Evolutionary conservation across 441 rosid species (phyloP).

Genomic region (Eutrema salsugineum): DNA sequence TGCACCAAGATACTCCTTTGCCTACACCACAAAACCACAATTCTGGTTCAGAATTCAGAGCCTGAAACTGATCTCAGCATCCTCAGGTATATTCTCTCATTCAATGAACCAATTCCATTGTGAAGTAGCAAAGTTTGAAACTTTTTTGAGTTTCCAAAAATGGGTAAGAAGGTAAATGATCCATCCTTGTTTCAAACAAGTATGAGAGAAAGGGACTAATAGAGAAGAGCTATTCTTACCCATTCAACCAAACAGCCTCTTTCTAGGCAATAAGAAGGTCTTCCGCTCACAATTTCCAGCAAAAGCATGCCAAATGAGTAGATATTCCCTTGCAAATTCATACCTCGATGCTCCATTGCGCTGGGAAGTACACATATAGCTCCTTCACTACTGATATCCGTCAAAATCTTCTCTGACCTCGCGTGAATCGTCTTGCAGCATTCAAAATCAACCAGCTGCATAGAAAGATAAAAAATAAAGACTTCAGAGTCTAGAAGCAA

Average conservation of each 20-base stretch:
- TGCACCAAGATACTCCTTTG: conserved; percentile 65
- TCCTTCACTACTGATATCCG: conserved; percentile 64
- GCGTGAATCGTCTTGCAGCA: conserved; percentile 84
- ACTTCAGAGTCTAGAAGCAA: neutral
- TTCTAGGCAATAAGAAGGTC: conserved; percentile 80
- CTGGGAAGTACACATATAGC: conserved; percentile 71
- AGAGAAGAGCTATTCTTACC: conserved; percentile 45
- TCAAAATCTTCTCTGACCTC: conserved; percentile 78
- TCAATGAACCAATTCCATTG: neutral
- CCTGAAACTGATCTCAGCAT: neutral
- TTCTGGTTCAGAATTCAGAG: neutral
- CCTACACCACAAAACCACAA: conserved; percentile 43
- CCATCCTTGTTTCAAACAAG: no score
- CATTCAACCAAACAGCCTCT: conserved; percentile 79
- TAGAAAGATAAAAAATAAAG: neutral
- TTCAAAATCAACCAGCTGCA: conserved; percentile 93
- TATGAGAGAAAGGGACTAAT: neutral
- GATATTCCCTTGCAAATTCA: conserved; percentile 72
- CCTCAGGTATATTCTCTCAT: neutral
- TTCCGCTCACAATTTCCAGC: conserved; percentile 84
- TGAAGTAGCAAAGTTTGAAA: neutral
- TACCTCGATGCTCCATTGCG: conserved; percentile 61
- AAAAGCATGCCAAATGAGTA: conserved; percentile 82
- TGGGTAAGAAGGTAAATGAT: neutral
- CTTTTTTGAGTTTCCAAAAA: neutral